phyloP scores from a whole-genome alignment of 2,329 filamentous ascomycete genomes.

The Xylariaceae sp. region DNA sequence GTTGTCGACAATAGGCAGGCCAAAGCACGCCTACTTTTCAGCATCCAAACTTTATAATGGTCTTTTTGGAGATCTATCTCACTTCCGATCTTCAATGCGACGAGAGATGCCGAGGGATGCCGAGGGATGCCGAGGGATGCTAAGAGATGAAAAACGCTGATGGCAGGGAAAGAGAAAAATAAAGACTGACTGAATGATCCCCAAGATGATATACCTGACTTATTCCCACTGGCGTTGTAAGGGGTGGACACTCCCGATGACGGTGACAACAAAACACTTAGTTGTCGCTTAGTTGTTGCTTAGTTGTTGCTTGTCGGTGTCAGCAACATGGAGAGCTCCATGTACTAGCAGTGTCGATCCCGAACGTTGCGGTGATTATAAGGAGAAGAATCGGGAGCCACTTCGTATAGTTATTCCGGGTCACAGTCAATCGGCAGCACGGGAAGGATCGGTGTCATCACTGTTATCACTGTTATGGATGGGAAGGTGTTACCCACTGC shows the following conservation, averaged over 20 bases:
- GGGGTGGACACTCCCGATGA: neutral
- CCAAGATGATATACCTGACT: too few relatives aligned
- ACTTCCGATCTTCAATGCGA: neutral
- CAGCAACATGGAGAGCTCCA: neutral
- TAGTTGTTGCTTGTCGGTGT: too few relatives aligned
- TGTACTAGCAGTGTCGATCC: neutral
- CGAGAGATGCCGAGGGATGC: neutral
- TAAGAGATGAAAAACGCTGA: too few relatives aligned
- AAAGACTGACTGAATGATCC: neutral
- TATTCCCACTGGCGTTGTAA: too few relatives aligned
- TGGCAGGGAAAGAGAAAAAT: neutral
- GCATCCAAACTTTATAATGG: too few relatives aligned
- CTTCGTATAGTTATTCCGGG: neutral
- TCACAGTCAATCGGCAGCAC: too few relatives aligned
- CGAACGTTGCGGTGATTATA: neutral
- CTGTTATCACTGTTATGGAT: neutral
- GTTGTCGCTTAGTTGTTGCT: neutral
- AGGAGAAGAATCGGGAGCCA: too few relatives aligned
- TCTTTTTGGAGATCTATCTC: too few relatives aligned
- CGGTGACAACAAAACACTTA: neutral
- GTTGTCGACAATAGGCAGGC: too few relatives aligned
- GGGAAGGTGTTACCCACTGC: neutral
- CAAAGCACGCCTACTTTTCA: too few relatives aligned
- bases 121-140: too few relatives aligned
- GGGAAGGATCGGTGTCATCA: neutral